Evolutionary conservation across 2,329 filamentous ascomycete genomes (phyloP).

Genomic region (Aspergillus intermedius): DNA sequence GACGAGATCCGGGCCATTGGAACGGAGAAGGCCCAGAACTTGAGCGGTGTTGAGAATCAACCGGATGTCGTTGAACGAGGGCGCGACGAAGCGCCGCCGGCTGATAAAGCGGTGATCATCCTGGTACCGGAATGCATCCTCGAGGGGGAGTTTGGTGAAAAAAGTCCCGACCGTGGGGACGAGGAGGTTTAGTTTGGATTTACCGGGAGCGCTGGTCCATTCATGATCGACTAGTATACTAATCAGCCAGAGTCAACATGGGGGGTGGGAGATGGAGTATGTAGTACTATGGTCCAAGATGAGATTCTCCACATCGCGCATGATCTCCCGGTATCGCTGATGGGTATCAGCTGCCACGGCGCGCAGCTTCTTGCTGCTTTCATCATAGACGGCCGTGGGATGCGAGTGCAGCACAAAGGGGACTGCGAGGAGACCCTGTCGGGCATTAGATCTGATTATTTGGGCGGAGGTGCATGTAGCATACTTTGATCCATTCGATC

Average conservation of each 20-base stretch:
- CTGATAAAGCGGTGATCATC: constrained; percentile 82
- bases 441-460: not conserved
- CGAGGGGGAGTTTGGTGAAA: constrained; percentile 80
- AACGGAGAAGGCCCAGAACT: constrained; percentile 76
- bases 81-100: constrained; percentile 83
- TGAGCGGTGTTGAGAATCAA: constrained; percentile 92
- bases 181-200: constrained; percentile 86
- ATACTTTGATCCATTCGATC: constrained; percentile 87
- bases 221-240: constrained; percentile 60
- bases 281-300: constrained; percentile 78
- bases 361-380: constrained; percentile 55
- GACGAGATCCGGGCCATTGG: constrained; percentile 69
- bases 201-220: constrained; percentile 55
- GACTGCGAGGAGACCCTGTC: constrained; percentile 70
- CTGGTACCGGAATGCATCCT: constrained; percentile 87
- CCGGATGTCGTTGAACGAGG: constrained; percentile 94
- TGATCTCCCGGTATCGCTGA: constrained; percentile 86
- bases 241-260: constrained; percentile 4
- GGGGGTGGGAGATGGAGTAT: constrained; percentile 2
- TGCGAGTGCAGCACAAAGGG: constrained; percentile 96
- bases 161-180: constrained; percentile 89
- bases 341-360: constrained; percentile 76
- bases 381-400: constrained; percentile 77
- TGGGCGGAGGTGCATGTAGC: constrained; percentile 1
- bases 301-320: constrained; percentile 85